Percentiles rank a stretch among this genome's conserved stretches.
Evolutionary conservation across 306 rosid genomes (phyloP).

Genomic region (Mimosa bimucronata): DNA sequence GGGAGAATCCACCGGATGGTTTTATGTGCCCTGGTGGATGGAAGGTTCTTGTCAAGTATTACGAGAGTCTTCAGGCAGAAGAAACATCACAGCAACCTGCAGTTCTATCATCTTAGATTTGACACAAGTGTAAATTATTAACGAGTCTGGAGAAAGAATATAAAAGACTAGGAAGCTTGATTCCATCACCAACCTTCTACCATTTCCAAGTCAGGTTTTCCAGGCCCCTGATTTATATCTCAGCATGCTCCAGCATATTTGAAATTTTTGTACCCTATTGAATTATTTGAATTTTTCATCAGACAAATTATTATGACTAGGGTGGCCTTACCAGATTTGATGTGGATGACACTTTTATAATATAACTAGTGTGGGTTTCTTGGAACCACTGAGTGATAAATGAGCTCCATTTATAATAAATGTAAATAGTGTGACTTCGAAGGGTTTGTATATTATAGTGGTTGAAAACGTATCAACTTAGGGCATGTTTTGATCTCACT

Average conservation of each 20-base stretch:
- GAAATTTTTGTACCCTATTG: conserved; percentile 35
- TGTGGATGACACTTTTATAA: conserved; percentile 25
- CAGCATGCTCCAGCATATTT: conserved; percentile 33
- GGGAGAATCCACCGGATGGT: conserved; percentile 94
- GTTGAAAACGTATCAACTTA: not conserved
- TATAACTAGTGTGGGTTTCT: not conserved
- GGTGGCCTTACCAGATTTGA: not conserved
- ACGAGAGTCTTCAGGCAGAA: conserved; percentile 79
- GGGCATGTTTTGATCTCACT: too few species aligned
- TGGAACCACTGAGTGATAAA: not conserved
- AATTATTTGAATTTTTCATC: conserved; percentile 21
- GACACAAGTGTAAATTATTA: conserved; percentile 32
- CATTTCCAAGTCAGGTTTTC: conserved; percentile 45
- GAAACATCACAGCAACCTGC: conserved; percentile 64
- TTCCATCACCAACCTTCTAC: conserved; percentile 33
- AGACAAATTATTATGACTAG: not conserved
- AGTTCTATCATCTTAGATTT: conserved; percentile 59
- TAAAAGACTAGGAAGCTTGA: conserved; percentile 13
- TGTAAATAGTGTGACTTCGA: not conserved
- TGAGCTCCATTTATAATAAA: not conserved
- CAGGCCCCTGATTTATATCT: conserved; percentile 34
- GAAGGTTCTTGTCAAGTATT: conserved; percentile 85
- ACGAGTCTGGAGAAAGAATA: conserved; percentile 28
- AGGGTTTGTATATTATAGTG: not conserved
- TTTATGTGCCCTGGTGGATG: conserved; percentile 98